phyloP scores from a whole-genome alignment of 1,139 yeast species.

The Blastobotrys proliferans region DNA sequence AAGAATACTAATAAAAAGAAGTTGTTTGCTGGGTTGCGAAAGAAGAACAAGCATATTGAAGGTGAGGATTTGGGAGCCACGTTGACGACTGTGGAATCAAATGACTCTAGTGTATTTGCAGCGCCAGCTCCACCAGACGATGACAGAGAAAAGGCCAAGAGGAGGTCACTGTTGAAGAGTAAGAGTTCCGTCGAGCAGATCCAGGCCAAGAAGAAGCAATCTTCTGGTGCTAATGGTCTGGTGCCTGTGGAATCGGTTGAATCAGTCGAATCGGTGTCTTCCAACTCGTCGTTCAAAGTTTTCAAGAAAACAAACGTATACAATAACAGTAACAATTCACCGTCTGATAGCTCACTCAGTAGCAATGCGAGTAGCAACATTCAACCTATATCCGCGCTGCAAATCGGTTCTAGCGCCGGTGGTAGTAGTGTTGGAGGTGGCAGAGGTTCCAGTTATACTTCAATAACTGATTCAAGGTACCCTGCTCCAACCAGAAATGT shows the following conservation, averaged over 20 bases:
- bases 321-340: constrained; percentile 4
- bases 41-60: constrained; percentile 7
- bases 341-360: not conserved
- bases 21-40: constrained; percentile 3
- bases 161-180: constrained; percentile 28
- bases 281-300: constrained; percentile 17
- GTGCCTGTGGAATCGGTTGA: no score
- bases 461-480: constrained; percentile 10
- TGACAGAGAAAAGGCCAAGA: constrained; percentile 9
- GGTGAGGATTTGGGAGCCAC: constrained; percentile 24
- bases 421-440: no score
- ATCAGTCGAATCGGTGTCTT: constrained; percentile 9
- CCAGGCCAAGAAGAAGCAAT: constrained; percentile 7
- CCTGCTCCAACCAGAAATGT: constrained; percentile 7
- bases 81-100: constrained; percentile 7
- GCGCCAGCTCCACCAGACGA: constrained; percentile 6
- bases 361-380: not conserved
- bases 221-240: not conserved
- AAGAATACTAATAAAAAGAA: constrained; percentile 9
- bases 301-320: constrained; percentile 22
- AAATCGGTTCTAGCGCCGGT: no score
- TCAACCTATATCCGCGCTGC: constrained; percentile 4
- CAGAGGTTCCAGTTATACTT: not conserved
- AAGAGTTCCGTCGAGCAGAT: constrained; percentile 31
- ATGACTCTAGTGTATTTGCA: not conserved